phyloP scores from a whole-genome alignment of 345 rosid species.

The Lepidium africanum region DNA sequence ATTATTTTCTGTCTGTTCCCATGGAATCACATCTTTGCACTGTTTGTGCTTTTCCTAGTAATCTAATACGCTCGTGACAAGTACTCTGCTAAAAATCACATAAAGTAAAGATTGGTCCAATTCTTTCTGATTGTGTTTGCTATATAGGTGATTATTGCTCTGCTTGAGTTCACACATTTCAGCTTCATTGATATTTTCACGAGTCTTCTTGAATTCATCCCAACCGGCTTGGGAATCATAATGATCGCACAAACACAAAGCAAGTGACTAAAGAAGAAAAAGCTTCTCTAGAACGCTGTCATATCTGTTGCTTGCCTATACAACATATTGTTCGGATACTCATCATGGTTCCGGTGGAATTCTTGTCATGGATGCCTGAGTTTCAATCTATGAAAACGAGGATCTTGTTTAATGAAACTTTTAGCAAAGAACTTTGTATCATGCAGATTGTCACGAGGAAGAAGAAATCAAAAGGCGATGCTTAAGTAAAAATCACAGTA shows the following conservation, averaged over 20 bases:
- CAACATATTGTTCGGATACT: constrained; percentile 61
- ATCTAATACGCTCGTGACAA: constrained; percentile 59
- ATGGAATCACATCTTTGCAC: constrained; percentile 54
- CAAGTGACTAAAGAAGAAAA: constrained; percentile 32
- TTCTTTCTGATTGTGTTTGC: constrained; percentile 38
- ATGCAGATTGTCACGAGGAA: constrained; percentile 67
- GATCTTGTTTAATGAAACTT: constrained; percentile 77
- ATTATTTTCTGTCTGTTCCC: constrained; percentile 54
- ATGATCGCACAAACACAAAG: constrained; percentile 60
- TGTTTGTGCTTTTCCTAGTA: constrained; percentile 43
- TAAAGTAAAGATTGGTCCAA: constrained; percentile 65
- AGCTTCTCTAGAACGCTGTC: constrained; percentile 60
- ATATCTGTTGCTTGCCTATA: constrained; percentile 77
- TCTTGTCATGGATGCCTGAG: constrained; percentile 85
- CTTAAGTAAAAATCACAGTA: background rate
- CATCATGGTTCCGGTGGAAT: constrained; percentile 68
- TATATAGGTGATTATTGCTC: constrained; percentile 39
- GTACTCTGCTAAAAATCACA: constrained; percentile 61
- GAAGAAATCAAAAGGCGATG: constrained; percentile 40
- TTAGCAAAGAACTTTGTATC: constrained; percentile 85
- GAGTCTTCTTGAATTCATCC: constrained; percentile 73
- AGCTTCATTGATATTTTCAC: constrained; percentile 51
- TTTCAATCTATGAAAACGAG: constrained; percentile 86
- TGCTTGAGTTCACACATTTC: constrained; percentile 48
- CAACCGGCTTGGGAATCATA: constrained; percentile 86